Conservation (phyloP, 2,329 filamentous ascomycete genomes). For the Mollisia scopiformis region DNA sequence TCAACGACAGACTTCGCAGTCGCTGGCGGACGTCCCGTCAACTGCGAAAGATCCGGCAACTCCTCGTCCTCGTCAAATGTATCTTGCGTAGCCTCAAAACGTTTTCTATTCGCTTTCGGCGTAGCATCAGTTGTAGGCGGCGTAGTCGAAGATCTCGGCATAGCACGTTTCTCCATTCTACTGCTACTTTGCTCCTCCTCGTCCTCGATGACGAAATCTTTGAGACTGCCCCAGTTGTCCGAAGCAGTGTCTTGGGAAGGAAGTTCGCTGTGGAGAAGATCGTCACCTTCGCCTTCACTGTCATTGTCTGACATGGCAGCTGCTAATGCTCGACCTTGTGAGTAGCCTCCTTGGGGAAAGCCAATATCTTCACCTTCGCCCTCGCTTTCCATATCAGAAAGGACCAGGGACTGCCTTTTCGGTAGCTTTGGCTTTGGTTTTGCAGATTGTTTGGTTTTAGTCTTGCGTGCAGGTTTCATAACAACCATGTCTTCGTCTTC, state of each 20-base stretch:
- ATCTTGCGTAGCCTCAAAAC: neutral
- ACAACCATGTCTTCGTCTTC: slow-evolving; percentile 16
- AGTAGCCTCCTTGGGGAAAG: neutral
- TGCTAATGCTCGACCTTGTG: neutral
- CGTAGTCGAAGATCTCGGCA: slow-evolving; percentile 23
- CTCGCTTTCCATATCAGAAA: slow-evolving; percentile 19
- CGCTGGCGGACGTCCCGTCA: neutral
- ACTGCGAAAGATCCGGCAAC: slow-evolving; percentile 1
- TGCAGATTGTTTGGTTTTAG: neutral
- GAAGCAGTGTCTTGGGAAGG: slow-evolving; percentile 53
- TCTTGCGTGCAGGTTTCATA: neutral
- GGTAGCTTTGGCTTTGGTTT: slow-evolving; percentile 4
- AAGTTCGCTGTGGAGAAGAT: slow-evolving; percentile 47
- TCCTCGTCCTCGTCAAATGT: slow-evolving; percentile 36
- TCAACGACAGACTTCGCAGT: slow-evolving; percentile 1
- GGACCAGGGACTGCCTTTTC: neutral
- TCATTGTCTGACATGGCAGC: slow-evolving; percentile 15
- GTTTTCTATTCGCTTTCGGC: slow-evolving; percentile 13
- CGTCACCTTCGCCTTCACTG: slow-evolving; percentile 24
- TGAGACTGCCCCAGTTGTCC: slow-evolving; percentile 47
- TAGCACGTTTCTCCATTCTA: slow-evolving; percentile 33
- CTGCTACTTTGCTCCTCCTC: slow-evolving; percentile 44
- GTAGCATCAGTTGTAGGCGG: slow-evolving; percentile 42
- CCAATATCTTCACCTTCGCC: slow-evolving; percentile 11
- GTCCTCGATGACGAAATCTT: slow-evolving; percentile 61